Evolutionary conservation across 495 filamentous ascomycete genomes (phyloP).

Genomic region (Staphylotrichum tortipilum): DNA sequence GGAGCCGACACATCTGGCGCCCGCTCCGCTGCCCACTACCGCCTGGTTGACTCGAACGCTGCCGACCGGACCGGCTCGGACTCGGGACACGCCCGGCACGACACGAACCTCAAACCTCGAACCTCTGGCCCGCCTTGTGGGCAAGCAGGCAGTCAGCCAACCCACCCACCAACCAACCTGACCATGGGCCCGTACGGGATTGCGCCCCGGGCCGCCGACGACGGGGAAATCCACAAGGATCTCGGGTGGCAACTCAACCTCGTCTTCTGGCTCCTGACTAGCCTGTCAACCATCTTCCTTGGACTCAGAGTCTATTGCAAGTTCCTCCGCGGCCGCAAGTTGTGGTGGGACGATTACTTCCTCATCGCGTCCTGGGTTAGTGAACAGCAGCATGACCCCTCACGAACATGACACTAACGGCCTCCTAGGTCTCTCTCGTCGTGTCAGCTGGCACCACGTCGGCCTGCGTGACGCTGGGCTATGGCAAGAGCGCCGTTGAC

Average conservation of each 20-base stretch:
- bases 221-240: constrained; percentile 13
- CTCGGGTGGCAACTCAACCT: constrained; percentile 24
- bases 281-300: constrained; percentile 19
- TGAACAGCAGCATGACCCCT: no score
- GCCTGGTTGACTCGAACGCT: no score
- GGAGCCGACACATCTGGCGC: no score
- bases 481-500: constrained; percentile 18
- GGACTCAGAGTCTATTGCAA: constrained; percentile 25
- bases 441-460: constrained; percentile 15
- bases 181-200: no score
- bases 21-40: no score
- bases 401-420: background rate
- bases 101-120: no score
- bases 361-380: constrained; percentile 23
- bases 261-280: constrained; percentile 28
- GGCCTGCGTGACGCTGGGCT: constrained; percentile 18
- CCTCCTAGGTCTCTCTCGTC: constrained; percentile 1
- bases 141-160: no score
- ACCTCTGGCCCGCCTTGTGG: no score
- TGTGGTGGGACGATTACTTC: constrained; percentile 29
- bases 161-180: no score
- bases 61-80: no score
- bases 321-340: constrained; percentile 8
- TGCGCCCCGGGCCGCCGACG: background rate
- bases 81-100: no score